phyloP scores from a whole-genome alignment of 78 protist species.

The Dictyostelium firmibasis region DNA sequence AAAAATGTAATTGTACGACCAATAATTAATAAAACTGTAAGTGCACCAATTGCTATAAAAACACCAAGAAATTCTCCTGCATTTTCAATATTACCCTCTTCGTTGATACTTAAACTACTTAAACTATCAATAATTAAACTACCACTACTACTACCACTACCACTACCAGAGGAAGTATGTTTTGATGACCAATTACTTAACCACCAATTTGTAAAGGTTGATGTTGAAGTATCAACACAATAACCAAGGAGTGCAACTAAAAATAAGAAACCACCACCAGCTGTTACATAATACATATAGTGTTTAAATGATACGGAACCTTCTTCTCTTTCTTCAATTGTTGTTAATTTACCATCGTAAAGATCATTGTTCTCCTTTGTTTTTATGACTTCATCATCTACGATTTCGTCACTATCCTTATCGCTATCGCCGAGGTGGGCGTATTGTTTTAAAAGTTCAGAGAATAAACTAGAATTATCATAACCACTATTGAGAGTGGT shows the following conservation, averaged over 20 bases:
- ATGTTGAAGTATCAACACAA: background rate
- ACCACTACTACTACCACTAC: background rate
- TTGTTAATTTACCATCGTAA: constrained; percentile 24
- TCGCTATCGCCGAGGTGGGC: background rate
- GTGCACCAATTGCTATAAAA: constrained; percentile 42
- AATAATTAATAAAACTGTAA: background rate
- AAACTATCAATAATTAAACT: background rate
- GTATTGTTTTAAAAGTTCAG: background rate
- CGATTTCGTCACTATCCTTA: background rate
- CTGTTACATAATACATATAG: background rate
- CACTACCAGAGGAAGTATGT: background rate
- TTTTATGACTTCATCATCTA: constrained; percentile 48
- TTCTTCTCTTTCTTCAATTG: constrained; percentile 41
- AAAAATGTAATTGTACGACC: constrained; percentile 7
- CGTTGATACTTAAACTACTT: background rate
- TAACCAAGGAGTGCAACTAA: background rate
- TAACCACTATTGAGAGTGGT: background rate
- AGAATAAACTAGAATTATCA: background rate
- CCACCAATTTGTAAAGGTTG: constrained; percentile 47
- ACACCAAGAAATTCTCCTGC: background rate
- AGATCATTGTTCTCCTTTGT: constrained; percentile 34
- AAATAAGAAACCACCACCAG: constrained; percentile 35
- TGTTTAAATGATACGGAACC: constrained; percentile 23
- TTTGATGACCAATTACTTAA: constrained; percentile 36
- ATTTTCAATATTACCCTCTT: background rate